These are phyloP conservation scores for Colletotrichum lini DNA, from an alignment of 2,329 filamentous ascomycete genomes.

Conservation along the genomic window DNA sequence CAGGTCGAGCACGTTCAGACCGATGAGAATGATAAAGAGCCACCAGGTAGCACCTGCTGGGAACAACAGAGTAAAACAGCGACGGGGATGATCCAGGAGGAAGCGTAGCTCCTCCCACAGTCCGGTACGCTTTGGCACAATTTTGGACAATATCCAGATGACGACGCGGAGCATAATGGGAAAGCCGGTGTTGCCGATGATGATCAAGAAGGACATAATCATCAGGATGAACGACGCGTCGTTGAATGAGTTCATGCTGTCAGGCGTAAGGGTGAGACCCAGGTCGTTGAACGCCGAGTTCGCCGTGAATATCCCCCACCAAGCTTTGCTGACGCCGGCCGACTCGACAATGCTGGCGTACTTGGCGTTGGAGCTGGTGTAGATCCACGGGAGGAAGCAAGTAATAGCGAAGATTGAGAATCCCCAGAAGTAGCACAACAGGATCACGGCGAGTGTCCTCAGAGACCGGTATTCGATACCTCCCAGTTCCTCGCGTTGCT, in stretches of 20 bases:
- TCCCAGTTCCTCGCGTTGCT: constrained; percentile 93
- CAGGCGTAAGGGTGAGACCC: constrained; percentile 91
- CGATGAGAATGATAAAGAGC: constrained; percentile 88
- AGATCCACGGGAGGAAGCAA: constrained; percentile 86
- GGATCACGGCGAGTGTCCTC: constrained; percentile 85
- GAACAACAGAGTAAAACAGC: constrained; percentile 96
- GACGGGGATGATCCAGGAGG: constrained; percentile 91
- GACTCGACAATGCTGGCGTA: constrained; percentile 77
- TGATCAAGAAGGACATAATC: constrained; percentile 86
- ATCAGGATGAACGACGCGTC: constrained; percentile 82
- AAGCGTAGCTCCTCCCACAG: constrained; percentile 93
- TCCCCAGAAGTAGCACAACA: constrained; percentile 85
- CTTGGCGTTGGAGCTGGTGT: constrained; percentile 62
- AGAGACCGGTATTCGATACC: constrained; percentile 96
- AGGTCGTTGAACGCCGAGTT: constrained; percentile 94
- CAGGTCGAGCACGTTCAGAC: constrained; percentile 87
- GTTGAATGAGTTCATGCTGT: constrained; percentile 94
- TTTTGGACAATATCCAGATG: constrained; percentile 84
- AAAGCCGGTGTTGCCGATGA: constrained; percentile 96
- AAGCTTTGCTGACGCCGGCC: constrained; percentile 76
- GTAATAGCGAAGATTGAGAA: constrained; percentile 85
- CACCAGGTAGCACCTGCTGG: constrained; percentile 94
- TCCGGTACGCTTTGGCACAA: constrained; percentile 75
- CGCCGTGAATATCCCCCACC: constrained; percentile 95
- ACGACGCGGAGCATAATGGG: constrained; percentile 94